Conservation (phyloP, 768 basidiomycete genomes). For the Boletus rex-veris region DNA sequence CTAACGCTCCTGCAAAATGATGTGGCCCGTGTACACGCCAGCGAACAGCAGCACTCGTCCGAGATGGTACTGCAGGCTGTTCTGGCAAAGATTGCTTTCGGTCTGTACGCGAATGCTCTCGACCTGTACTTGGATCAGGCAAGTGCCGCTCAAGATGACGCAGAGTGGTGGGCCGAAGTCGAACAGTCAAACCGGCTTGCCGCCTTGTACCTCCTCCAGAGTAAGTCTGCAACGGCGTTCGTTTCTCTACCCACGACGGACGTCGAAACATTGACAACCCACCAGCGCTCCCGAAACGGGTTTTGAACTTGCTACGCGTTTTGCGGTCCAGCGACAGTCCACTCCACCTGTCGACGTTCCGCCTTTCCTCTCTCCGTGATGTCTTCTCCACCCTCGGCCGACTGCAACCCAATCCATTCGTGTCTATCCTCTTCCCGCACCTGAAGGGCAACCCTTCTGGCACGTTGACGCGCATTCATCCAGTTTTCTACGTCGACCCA, state of each 20-base stretch:
- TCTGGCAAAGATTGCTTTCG: slow-evolving; percentile 47
- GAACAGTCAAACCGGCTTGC: slow-evolving; percentile 57
- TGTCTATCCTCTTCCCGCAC: slow-evolving; percentile 66
- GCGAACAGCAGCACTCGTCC: slow-evolving; percentile 1
- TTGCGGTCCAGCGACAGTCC: slow-evolving; percentile 45
- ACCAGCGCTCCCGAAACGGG: slow-evolving; percentile 28
- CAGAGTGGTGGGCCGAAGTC: slow-evolving; percentile 81
- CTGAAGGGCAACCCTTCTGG: slow-evolving; percentile 35
- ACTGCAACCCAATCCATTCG: slow-evolving; percentile 49
- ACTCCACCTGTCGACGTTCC: slow-evolving; percentile 43
- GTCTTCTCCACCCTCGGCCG: slow-evolving; percentile 46
- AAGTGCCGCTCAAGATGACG: slow-evolving; percentile 64
- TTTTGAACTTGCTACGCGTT: slow-evolving; percentile 35
- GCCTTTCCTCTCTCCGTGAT: slow-evolving; percentile 44
- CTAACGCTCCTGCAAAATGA: slow-evolving; percentile 17
- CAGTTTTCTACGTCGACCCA: slow-evolving; percentile 5
- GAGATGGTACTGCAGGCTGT: slow-evolving; percentile 34
- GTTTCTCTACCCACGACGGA: background rate
- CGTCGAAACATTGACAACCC: slow-evolving; percentile 1
- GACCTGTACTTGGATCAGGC: slow-evolving; percentile 66
- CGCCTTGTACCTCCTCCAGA: slow-evolving; percentile 71
- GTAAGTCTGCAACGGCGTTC: slow-evolving; percentile 41
- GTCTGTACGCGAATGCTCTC: slow-evolving; percentile 63
- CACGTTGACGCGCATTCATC: slow-evolving; percentile 15
- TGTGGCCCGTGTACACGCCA: background rate